Conservation (phyloP, 1,139 yeast genomes). For the Magnusiomyces fungicola region DNA sequence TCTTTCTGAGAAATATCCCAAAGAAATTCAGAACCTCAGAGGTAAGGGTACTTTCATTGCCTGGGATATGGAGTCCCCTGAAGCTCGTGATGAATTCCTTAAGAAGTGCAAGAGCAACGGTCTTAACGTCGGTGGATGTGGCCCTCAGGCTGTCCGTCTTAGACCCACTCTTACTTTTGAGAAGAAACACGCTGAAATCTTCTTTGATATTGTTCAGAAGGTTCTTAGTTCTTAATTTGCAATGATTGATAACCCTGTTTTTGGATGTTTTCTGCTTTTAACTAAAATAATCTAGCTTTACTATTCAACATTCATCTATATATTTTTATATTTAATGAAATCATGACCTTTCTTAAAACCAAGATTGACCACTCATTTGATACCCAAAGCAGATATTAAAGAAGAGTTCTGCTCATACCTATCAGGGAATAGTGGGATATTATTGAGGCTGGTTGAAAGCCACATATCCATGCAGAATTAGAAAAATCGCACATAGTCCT, state of each 20-base stretch:
- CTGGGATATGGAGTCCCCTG: constrained; percentile 53
- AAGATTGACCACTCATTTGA: no score
- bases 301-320: no score
- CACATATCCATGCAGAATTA: no score
- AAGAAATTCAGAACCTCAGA: constrained; percentile 48
- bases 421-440: no score
- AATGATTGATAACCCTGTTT: neutral
- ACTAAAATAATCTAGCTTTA: no score
- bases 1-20: constrained; percentile 48
- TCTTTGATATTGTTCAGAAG: constrained; percentile 36
- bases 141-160: constrained; percentile 62
- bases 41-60: constrained; percentile 73
- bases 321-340: no score
- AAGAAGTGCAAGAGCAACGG: constrained; percentile 51
- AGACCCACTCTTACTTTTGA: constrained; percentile 73
- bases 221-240: constrained; percentile 13
- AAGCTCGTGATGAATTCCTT: constrained; percentile 53
- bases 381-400: no score
- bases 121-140: constrained; percentile 76
- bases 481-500: no score
- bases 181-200: constrained; percentile 65
- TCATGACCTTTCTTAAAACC: no score
- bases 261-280: neutral
- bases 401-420: no score
- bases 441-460: no score